Evolutionary conservation across 805 yeast species (phyloP), one percentile per base, ranked within the genome.

Genomic region (Ogataea kodamae): DNA sequence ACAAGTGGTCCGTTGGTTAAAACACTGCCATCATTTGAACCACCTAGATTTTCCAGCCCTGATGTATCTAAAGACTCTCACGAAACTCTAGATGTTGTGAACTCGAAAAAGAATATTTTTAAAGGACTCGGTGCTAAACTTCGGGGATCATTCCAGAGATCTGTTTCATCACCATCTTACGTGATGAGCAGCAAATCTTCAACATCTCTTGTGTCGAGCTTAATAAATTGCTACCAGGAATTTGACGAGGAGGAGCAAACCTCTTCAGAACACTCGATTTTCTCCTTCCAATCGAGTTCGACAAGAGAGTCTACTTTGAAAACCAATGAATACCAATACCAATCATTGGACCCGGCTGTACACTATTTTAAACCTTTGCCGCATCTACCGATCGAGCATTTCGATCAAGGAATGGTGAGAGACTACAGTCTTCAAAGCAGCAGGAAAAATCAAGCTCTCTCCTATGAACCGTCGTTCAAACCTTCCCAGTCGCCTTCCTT

Each of bases 321-420:
- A 17, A 14, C 25, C 7, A 23, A 22, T 4, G 20, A 27, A 7
- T 20, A 17, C 8, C 20, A 30, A 3, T 28, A 31, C 8, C 9
- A 15, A 17, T 17, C 36, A 7, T 19, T 24, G 12, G 36, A 26
- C 18, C 18, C 28, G 5, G 22, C 13, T 5, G 12, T 7, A 6
- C 10, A 16, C n/a, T 25, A 28, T 11, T 32, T 33, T 16, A 48
- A 37, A 13, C 43, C 47, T n/a, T 34, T 47, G 7, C 54, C 56
- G 9, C 31, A 44, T 9, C 28, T 49, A 12, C 57, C 61, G 2
- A 48, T 50, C 5, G 52, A 48, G 31, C 19, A 32, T 1, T 22
- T 52, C 6, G 40, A 44, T 16, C 60, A 57, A 27, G 34, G 40
- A 13, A 39, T 42, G 15, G 33, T 46, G 13, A 39, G 57, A 28